phyloP scores from a whole-genome alignment of 2,329 filamentous ascomycete species.

The Cordyceps farinosa region DNA sequence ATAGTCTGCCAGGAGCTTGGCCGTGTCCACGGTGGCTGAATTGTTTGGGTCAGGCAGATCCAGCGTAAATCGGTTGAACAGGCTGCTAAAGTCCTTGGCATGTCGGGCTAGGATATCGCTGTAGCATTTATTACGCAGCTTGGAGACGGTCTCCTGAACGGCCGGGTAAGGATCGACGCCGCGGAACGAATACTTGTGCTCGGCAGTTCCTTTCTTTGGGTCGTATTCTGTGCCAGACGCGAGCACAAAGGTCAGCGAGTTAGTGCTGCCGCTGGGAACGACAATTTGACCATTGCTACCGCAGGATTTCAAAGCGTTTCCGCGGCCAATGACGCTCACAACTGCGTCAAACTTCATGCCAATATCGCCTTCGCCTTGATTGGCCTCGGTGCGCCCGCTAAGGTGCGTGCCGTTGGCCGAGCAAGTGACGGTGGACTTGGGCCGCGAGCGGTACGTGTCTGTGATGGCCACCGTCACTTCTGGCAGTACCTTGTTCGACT shows the following conservation, averaged over 20 bases:
- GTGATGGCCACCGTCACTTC: slow-evolving; percentile 13
- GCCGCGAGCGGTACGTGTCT: slow-evolving; percentile 17
- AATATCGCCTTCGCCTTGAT: slow-evolving; percentile 16
- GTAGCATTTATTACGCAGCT: neutral
- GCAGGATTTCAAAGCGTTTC: neutral
- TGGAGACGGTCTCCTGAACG: neutral
- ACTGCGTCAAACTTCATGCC: slow-evolving; percentile 20
- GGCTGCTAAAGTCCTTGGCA: slow-evolving; percentile 38
- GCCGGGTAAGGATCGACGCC: neutral
- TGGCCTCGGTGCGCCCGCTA: slow-evolving; percentile 16
- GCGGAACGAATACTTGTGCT: neutral
- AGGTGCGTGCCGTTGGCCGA: slow-evolving; percentile 12
- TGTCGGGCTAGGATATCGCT: slow-evolving; percentile 26
- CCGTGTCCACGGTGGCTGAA: slow-evolving; percentile 39
- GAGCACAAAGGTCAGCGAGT: neutral
- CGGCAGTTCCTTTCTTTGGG: neutral
- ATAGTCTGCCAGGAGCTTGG: slow-evolving; percentile 10
- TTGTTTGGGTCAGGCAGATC: slow-evolving; percentile 41
- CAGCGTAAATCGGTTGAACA: slow-evolving; percentile 40
- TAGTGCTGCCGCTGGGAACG: neutral
- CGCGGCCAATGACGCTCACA: neutral
- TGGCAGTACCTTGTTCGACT: slow-evolving; percentile 18
- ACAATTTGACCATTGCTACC: neutral
- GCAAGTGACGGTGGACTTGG: slow-evolving; percentile 8
- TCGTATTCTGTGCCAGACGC: slow-evolving; percentile 1